phyloP scores from a whole-genome alignment of 257 asterid species.

The Jacaranda mimosifolia region DNA sequence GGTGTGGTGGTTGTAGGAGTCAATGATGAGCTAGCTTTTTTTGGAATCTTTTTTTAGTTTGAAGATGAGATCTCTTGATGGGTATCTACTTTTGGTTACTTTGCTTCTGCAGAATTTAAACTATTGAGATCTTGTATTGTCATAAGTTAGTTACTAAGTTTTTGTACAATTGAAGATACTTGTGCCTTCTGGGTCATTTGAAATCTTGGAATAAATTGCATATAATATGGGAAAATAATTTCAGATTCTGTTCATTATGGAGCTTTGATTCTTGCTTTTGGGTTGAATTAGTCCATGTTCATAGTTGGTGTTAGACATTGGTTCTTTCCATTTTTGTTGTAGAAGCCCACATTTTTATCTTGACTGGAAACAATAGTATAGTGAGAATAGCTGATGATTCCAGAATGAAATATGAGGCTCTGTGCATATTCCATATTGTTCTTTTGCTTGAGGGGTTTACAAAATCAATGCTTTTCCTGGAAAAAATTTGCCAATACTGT shows the following conservation, averaged over 20 bases:
- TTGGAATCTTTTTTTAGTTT: conserved; percentile 13
- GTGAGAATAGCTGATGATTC: background rate
- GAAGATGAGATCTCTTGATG: conserved; percentile 38
- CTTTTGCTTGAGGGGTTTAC: background rate
- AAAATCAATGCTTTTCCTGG: background rate
- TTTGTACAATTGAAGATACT: background rate
- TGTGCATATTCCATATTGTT: background rate
- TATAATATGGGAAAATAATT: background rate
- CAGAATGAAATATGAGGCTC: background rate
- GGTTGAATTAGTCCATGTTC: background rate
- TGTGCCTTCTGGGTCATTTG: background rate
- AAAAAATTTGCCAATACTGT: too few relatives aligned
- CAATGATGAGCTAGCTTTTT: background rate
- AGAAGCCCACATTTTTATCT: background rate
- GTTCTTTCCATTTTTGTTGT: background rate
- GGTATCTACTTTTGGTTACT: background rate
- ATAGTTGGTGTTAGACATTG: background rate
- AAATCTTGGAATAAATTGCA: background rate
- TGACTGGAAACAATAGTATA: too few relatives aligned
- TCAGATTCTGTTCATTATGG: background rate
- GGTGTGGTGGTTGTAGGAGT: background rate
- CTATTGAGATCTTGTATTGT: conserved; percentile 28
- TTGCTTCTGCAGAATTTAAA: conserved; percentile 4
- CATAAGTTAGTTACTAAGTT: background rate
- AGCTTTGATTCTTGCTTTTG: conserved; percentile 10